Evolutionary conservation across 106 monocot genomes (phyloP), one percentile per base, ranked within the genome.

Genomic region (Cymbidium sinense): DNA sequence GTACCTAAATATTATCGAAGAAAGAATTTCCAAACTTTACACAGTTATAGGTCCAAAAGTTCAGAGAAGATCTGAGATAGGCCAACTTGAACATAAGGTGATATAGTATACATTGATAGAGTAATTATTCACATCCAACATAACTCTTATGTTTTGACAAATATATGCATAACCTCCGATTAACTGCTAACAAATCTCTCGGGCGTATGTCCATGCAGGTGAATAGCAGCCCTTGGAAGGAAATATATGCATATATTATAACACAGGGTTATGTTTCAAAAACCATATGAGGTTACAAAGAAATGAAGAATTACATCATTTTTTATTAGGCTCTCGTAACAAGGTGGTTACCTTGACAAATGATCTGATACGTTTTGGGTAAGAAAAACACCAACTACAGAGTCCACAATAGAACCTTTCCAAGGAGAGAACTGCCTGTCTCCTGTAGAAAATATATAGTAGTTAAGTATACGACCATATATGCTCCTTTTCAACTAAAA

Each of bases 341-440:
- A 31, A 69, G 29, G 33, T 69, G 11, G 69, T 44, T 74, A 76
- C 76, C 76, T 76, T n/a, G 76, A 76, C 33, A 76, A 35, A 76
- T 76, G 76, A 55, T 76, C 76, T 34, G 76, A 76, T 28, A 76
- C 76, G 55, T 76, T 76, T 55, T 76, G 76, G 41, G 76, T 76
- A 54, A 76, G 76, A 76, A 76, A 76, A 7, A 76, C 76, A 21
- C 76, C 76, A 76, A 76, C 76, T 25, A 76, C 76, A 52, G 76
- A 76, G 34, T 76, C 76, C 17, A 76, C 76, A 76, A 76, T n/a
- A 55, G 76, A 76, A 3, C 76, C 76, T n/a, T 76, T 76, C 76
- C 76, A 76, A 21, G 28, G 50, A 34, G 54, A 76, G 54, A 76
- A 76, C 5, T 33, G 54, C n/a, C 76, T 52, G 34, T 76, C 76